These are phyloP conservation scores for Erodium moschatum DNA, from an alignment of 441 rosid genomes.

Conservation along the genomic window DNA sequence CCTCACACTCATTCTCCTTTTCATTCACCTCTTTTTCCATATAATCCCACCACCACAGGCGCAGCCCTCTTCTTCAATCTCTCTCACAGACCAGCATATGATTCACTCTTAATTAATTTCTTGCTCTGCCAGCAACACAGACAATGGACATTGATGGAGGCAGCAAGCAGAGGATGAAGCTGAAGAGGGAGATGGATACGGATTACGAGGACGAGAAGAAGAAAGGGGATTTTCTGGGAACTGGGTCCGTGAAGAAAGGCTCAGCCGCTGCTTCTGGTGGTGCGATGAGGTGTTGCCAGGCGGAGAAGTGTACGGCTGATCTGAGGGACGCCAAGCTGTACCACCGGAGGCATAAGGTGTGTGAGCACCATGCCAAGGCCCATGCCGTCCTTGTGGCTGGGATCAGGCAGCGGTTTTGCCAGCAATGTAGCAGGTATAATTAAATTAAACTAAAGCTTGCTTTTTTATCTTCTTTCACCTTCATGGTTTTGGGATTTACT, in stretches of 20 bases:
- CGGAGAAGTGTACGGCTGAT: constrained; percentile 42
- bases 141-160: background rate
- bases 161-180: background rate
- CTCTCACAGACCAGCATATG: background rate
- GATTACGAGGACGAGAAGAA: no score
- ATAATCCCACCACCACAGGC: background rate
- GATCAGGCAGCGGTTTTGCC: constrained; percentile 52
- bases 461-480: background rate
- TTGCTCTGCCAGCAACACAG: background rate
- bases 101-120: no score
- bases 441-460: background rate
- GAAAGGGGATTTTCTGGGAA: background rate
- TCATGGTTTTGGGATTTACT: no score
- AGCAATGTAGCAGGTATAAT: constrained; percentile 80
- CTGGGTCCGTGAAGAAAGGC: constrained; percentile 20
- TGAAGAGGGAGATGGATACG: background rate
- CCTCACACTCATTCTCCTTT: background rate
- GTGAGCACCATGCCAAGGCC: constrained; percentile 53
- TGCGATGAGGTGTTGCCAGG: constrained; percentile 40
- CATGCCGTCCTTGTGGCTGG: constrained; percentile 44
- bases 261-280: constrained; percentile 7
- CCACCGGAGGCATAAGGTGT: constrained; percentile 53
- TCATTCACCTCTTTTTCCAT: background rate
- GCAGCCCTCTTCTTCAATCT: background rate
- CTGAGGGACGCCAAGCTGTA: constrained; percentile 43